These are phyloP conservation scores for Trametes versicolor DNA, from an alignment of 1,284 basidiomycete genomes.

Conservation along the genomic window DNA sequence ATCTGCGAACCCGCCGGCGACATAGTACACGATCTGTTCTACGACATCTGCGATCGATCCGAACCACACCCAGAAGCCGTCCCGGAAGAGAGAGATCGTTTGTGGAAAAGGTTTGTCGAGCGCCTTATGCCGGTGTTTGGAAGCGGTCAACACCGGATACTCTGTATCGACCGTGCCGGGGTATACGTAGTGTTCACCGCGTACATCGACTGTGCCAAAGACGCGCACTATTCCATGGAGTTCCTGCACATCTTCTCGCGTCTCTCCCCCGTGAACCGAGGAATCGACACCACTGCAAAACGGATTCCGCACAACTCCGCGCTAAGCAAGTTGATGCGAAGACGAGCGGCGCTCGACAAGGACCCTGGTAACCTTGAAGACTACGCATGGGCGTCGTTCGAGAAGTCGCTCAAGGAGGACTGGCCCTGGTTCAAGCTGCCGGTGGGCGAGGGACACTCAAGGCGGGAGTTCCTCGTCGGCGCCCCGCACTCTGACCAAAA, in stretches of 20 bases:
- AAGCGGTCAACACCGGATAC: slow-evolving; percentile 18
- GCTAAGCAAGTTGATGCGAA: background rate
- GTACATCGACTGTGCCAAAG: slow-evolving; percentile 16
- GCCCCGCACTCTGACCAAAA: background rate
- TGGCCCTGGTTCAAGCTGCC: slow-evolving; percentile 14
- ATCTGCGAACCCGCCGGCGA: background rate
- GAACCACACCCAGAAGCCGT: background rate
- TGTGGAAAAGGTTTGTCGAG: too few species aligned
- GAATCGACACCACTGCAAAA: slow-evolving; percentile 21
- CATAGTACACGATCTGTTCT: background rate
- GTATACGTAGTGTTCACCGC: slow-evolving; percentile 5
- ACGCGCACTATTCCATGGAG: background rate
- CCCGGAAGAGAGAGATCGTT: background rate
- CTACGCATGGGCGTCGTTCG: background rate
- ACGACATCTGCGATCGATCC: background rate
- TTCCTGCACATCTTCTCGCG: slow-evolving; percentile 13
- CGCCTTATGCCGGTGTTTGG: too few species aligned
- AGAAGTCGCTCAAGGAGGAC: background rate
- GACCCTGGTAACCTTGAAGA: background rate
- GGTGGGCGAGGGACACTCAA: background rate
- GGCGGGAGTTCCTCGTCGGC: slow-evolving; percentile 13
- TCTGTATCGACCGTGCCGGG: slow-evolving; percentile 22
- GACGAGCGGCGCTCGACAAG: background rate
- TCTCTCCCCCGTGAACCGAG: background rate
- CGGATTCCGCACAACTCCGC: background rate